Evolutionary conservation across 768 basidiomycete species (phyloP).

Genomic region (Termitomyces sp.): DNA sequence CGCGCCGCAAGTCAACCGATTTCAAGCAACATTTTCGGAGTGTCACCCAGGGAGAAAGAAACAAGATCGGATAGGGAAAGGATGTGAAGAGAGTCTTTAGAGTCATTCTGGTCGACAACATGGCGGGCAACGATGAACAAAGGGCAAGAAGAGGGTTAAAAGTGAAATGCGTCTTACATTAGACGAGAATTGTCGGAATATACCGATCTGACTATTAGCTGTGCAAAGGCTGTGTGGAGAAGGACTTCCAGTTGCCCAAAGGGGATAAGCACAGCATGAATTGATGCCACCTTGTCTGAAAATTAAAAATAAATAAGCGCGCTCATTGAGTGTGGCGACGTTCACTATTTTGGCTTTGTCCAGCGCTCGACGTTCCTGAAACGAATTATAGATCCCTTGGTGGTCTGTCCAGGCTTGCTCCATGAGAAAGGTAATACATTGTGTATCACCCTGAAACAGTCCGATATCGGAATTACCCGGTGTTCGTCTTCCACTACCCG

Average conservation of each 20-base stretch:
- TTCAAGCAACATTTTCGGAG: neutral
- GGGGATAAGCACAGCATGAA: neutral
- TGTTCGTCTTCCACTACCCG: neutral
- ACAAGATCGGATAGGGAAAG: neutral
- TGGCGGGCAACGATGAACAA: neutral
- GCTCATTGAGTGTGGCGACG: neutral
- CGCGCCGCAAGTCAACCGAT: neutral
- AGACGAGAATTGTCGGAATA: neutral
- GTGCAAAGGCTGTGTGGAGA: neutral
- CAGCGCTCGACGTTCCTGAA: neutral
- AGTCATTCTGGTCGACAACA: neutral
- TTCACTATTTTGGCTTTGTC: neutral
- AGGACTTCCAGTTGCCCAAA: neutral
- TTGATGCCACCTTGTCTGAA: neutral
- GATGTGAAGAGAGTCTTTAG: no score
- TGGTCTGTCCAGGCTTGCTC: neutral
- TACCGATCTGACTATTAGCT: neutral
- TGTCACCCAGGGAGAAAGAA: neutral
- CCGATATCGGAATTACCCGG: neutral
- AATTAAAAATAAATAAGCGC: neutral
- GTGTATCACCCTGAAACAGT: neutral
- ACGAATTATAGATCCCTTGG: neutral
- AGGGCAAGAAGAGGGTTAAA: no score
- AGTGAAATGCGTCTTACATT: neutral
- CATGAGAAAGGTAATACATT: neutral